Conservation (phyloP, 257 asterid species). For the Plantago elongata region DNA sequence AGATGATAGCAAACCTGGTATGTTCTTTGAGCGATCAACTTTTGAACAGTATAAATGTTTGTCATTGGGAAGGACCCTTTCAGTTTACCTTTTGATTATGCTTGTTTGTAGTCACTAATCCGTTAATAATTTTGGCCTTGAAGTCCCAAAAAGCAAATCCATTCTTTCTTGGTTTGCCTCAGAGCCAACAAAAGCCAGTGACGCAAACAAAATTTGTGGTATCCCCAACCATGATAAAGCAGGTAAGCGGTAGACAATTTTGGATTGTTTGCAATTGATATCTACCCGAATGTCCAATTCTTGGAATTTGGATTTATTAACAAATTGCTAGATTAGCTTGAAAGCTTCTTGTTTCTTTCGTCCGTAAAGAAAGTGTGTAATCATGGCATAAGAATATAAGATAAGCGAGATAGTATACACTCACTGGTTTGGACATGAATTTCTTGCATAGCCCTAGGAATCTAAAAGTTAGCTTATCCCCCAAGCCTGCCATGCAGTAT, state of each 20-base stretch:
- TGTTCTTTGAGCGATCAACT: conserved; percentile 19
- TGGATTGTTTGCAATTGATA: background rate
- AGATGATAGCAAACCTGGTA: conserved; percentile 61
- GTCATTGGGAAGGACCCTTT: conserved; percentile 1
- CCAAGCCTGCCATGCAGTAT: too few relatives aligned
- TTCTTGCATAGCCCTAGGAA: too few relatives aligned
- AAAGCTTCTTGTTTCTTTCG: too few relatives aligned
- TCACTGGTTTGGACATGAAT: too few relatives aligned
- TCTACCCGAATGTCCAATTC: background rate
- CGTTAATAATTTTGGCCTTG: conserved; percentile 21
- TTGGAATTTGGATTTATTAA: background rate
- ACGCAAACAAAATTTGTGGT: conserved; percentile 21
- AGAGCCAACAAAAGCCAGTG: conserved; percentile 36
- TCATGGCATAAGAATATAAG: too few relatives aligned
- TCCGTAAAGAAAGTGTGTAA: too few relatives aligned
- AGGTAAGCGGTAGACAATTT: conserved; percentile 24
- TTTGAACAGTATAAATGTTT: conserved; percentile 10
- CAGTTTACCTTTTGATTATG: background rate
- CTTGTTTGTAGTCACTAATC: conserved; percentile 10
- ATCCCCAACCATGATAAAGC: conserved; percentile 29
- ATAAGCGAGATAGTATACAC: too few relatives aligned
- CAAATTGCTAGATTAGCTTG: background rate
- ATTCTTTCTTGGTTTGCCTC: conserved; percentile 80
- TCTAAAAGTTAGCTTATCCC: too few relatives aligned
- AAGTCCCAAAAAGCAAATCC: conserved; percentile 58